Base-by-base conservation (phyloP, 495 filamentous ascomycete species). In the Penicillium soppii region DNA sequence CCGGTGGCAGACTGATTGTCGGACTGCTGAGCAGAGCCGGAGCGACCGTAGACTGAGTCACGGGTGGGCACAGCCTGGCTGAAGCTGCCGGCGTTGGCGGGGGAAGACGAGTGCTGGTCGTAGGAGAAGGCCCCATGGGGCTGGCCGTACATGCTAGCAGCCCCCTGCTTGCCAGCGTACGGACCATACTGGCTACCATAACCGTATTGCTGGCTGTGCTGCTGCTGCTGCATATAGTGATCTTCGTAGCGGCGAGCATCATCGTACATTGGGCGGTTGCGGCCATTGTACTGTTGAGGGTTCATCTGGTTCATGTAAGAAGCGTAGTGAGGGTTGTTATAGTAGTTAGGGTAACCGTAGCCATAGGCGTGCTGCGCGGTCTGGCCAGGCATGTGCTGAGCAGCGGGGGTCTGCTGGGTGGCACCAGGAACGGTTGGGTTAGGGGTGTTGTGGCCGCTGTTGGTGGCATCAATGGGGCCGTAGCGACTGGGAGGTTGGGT, bases 391-490 rank as follows among this genome's bases (percentile, higher is more conserved):
- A 84, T 82, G 41, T 87, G 84, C 61, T 85, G 83, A 47, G 79
- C 73, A 45, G 82, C 80, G 10, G 77, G 82, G 25, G 76, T 74
- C 57, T 82, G 82, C 49, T 82, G 82, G 43, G 84, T 85, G 52
- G 86, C 85, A 22, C 73, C 79, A 53, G 87, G 86, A 47, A 88
- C 71, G 30, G 85, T 83, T 20, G 88, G 90, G 66, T 92, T 92
- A 7, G 92, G 91, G 5, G 92, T 96, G 33, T 85, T 91, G 59
- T 95, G 87, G 13, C 89, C 92, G 62, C 88, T 91, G 69, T 84
- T 86, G 65, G 90, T 88, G 33, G 87, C 79, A 33, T 96, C 94
- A 35, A 78, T 72, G 26, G 82, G 80, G 29, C 85, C 82, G 67
- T 87, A 92, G 37, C 89, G 85, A 53, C 82, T 86, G 7, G 72